A percentile compares a stretch with the other conserved stretches of the same genome.
These are phyloP conservation scores for Diutina ranongensis DNA, from an alignment of 1,139 yeast species.

Conservation along the genomic window DNA sequence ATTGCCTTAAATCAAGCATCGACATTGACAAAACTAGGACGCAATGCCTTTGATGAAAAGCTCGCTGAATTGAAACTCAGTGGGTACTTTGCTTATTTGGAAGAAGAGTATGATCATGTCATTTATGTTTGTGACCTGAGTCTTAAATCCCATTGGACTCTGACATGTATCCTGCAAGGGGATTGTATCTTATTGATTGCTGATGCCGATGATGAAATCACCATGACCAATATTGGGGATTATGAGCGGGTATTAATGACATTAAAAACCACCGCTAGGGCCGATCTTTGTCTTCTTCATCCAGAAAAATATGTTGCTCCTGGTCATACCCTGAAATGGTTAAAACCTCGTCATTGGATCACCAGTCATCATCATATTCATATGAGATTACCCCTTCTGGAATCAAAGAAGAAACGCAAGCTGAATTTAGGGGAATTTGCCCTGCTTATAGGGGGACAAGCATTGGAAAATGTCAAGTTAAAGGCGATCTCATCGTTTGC, in stretches of 20 bases:
- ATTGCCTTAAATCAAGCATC: slow-evolving; percentile 75
- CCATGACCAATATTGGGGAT: slow-evolving; percentile 69
- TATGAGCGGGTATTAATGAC: slow-evolving; percentile 69
- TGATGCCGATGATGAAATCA: slow-evolving; percentile 50
- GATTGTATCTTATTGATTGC: slow-evolving; percentile 74
- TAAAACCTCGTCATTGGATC: slow-evolving; percentile 79
- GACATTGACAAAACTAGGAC: slow-evolving; percentile 69
- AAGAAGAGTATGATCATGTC: slow-evolving; percentile 78
- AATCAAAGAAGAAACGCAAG: slow-evolving; percentile 11
- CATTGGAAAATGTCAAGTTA: slow-evolving; percentile 23
- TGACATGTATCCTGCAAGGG: slow-evolving; percentile 88
- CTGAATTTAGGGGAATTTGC: slow-evolving; percentile 27
- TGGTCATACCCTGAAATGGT: slow-evolving; percentile 79
- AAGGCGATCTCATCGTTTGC: slow-evolving; percentile 19
- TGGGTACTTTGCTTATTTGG: slow-evolving; percentile 84
- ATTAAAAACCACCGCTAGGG: slow-evolving; percentile 75
- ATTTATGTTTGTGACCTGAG: slow-evolving; percentile 84
- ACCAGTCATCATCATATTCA: slow-evolving; percentile 89
- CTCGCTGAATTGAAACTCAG: slow-evolving; percentile 74
- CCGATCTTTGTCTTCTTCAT: slow-evolving; percentile 77
- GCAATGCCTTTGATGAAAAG: slow-evolving; percentile 81
- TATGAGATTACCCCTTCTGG: slow-evolving; percentile 25
- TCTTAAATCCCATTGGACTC: slow-evolving; percentile 79
- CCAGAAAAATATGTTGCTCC: slow-evolving; percentile 74
- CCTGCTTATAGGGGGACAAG: slow-evolving; percentile 21